Percentiles rank a stretch among this genome's conserved stretches.
These are phyloP conservation scores for Clavaria fumosa DNA, from an alignment of 768 basidiomycete species.

Conservation along the genomic window DNA sequence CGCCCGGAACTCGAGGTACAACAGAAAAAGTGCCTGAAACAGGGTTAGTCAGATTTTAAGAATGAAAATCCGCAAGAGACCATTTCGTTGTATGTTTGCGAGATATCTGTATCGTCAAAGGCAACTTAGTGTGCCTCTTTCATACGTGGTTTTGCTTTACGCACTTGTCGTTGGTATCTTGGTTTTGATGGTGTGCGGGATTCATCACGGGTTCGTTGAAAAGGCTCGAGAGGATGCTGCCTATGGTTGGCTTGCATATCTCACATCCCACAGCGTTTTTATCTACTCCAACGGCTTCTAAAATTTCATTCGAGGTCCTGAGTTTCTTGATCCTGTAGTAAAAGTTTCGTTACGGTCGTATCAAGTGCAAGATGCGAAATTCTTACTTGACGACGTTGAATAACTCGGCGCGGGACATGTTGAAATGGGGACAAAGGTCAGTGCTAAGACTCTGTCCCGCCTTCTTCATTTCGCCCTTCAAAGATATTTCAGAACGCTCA, in stretches of 20 bases:
- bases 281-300: conserved; percentile 32
- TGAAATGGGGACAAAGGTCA: conserved; percentile 51
- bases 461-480: conserved; percentile 52
- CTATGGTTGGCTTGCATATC: conserved; percentile 56
- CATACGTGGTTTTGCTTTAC: background rate
- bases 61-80: conserved; percentile 10
- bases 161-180: conserved; percentile 52
- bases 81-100: conserved; percentile 60
- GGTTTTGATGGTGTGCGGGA: conserved; percentile 47
- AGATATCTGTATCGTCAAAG: conserved; percentile 22
- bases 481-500: too few relatives aligned
- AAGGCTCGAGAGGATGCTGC: conserved; percentile 32
- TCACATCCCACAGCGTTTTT: conserved; percentile 49
- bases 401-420: conserved; percentile 47
- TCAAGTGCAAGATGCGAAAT: background rate
- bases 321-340: conserved; percentile 33
- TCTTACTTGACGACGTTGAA: conserved; percentile 39
- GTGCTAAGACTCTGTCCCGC: conserved; percentile 42
- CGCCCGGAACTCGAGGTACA: conserved; percentile 54
- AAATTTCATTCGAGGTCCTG: conserved; percentile 37
- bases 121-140: background rate
- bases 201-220: conserved; percentile 53
- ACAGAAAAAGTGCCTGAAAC: conserved; percentile 40
- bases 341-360: background rate
- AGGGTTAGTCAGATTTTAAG: background rate